phyloP scores from a whole-genome alignment of 129 eudicot species.

The Lactuca sativa region DNA sequence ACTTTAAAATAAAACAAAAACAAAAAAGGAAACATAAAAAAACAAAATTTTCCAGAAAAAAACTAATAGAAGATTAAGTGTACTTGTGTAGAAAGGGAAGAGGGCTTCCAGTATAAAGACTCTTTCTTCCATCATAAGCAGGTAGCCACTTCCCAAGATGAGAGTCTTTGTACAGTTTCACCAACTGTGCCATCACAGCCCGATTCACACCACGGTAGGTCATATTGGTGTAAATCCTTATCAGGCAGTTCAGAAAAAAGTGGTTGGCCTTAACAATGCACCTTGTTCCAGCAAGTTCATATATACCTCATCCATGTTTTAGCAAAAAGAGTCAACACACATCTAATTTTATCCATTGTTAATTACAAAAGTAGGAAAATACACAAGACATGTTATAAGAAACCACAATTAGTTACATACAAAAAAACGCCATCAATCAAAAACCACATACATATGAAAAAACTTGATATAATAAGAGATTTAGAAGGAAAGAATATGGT shows the following conservation, averaged over 20 bases:
- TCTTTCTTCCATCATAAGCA: conserved; percentile 91
- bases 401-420: background rate
- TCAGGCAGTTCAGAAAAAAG: conserved; percentile 76
- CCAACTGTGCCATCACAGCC: conserved; percentile 76
- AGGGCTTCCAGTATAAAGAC: conserved; percentile 87
- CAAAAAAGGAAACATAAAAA: no score
- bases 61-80: no score
- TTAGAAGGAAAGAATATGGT: conserved; percentile 37
- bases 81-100: conserved; percentile 54
- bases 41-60: no score
- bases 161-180: conserved; percentile 70
- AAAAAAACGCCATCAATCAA: no score
- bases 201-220: conserved; percentile 67
- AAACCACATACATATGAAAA: no score
- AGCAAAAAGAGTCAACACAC: no score
- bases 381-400: background rate
- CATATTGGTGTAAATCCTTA: conserved; percentile 78
- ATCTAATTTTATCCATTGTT: no score
- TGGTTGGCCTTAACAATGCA: conserved; percentile 95
- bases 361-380: background rate
- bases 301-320: no score
- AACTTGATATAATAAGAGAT: background rate
- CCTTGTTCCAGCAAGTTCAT: conserved; percentile 43
- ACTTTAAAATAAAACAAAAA: no score
- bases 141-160: conserved; percentile 85